These are phyloP conservation scores for Nemania bipapillata DNA, from an alignment of 2,329 filamentous ascomycete genomes.

Conservation along the genomic window DNA sequence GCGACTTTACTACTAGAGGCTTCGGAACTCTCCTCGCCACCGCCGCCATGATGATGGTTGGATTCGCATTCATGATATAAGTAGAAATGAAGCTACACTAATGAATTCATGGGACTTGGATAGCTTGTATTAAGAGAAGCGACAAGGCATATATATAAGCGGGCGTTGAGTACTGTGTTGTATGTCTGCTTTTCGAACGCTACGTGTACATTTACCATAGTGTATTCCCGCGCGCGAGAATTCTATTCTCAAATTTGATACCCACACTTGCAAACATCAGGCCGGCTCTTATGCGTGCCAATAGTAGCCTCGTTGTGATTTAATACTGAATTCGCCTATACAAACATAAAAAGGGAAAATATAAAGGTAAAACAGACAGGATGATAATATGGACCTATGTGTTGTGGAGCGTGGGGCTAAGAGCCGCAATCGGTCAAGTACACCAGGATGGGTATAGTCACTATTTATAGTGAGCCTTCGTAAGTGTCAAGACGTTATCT, in stretches of 20 bases:
- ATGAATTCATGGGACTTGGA: background rate
- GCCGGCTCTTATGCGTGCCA: background rate
- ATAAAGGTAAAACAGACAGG: too few relatives aligned
- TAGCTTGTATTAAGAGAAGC: background rate
- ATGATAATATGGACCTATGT: too few relatives aligned
- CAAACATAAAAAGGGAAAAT: too few relatives aligned
- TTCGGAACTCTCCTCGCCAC: slow-evolving; percentile 37
- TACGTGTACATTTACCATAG: background rate
- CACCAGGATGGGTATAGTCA: too few relatives aligned
- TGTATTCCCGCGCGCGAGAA: background rate
- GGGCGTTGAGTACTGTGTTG: slow-evolving; percentile 11
- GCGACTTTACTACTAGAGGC: slow-evolving; percentile 30
- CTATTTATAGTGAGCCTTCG: too few relatives aligned
- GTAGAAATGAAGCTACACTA: background rate
- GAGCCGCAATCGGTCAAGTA: too few relatives aligned
- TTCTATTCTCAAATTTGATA: slow-evolving; percentile 27
- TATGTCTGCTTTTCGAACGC: slow-evolving; percentile 2
- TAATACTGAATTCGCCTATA: background rate
- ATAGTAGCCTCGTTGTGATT: background rate
- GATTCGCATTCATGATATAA: slow-evolving; percentile 41
- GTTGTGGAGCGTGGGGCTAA: too few relatives aligned
- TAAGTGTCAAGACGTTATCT: too few relatives aligned
- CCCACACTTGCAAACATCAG: slow-evolving; percentile 11
- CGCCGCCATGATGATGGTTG: slow-evolving; percentile 40
- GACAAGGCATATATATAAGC: slow-evolving; percentile 8